These are phyloP conservation scores for Fusarium veterinarium DNA, from an alignment of 2,329 filamentous ascomycete species.

Conservation along the genomic window DNA sequence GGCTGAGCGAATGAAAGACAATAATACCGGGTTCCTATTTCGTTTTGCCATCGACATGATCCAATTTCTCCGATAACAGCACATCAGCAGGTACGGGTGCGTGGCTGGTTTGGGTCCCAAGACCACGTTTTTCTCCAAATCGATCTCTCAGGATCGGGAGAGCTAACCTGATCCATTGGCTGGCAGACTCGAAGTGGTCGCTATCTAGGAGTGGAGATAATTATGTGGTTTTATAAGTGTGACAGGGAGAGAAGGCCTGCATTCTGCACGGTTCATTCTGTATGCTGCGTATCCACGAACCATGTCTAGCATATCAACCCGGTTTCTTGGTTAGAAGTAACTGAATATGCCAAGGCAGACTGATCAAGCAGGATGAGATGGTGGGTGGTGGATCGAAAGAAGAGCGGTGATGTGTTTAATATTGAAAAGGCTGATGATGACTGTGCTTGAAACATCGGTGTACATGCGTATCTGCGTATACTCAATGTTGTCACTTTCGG, in stretches of 20 bases:
- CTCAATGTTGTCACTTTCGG: conserved; percentile 18
- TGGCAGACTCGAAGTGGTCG: conserved; percentile 12
- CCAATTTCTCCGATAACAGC: conserved; percentile 17
- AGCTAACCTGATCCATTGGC: conserved; percentile 21
- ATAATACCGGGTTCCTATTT: background rate
- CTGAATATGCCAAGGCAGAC: conserved; percentile 13
- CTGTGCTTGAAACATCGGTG: conserved; percentile 37
- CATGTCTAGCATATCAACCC: conserved; percentile 4
- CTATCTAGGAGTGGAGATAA: conserved; percentile 13
- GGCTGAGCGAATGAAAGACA: conserved; percentile 9
- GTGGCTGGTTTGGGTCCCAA: conserved; percentile 35
- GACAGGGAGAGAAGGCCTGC: conserved; percentile 10
- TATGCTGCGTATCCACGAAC: conserved; percentile 24
- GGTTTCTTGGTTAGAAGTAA: conserved; percentile 27
- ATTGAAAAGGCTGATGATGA: conserved; percentile 10
- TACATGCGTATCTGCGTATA: conserved; percentile 30
- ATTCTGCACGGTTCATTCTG: conserved; percentile 14
- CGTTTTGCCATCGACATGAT: conserved; percentile 2
- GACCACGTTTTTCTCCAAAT: conserved; percentile 36
- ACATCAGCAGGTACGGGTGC: conserved; percentile 34
- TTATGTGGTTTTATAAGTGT: conserved; percentile 35
- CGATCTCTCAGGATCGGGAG: conserved; percentile 33
- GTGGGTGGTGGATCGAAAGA: conserved; percentile 19
- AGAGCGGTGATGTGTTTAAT: conserved; percentile 2
- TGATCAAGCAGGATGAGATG: conserved; percentile 15